A percentile compares a stretch with the other conserved stretches of the same genome.
Evolutionary conservation across 352 stramenopile species (phyloP).

Genomic region (Phytophthora sojae): DNA sequence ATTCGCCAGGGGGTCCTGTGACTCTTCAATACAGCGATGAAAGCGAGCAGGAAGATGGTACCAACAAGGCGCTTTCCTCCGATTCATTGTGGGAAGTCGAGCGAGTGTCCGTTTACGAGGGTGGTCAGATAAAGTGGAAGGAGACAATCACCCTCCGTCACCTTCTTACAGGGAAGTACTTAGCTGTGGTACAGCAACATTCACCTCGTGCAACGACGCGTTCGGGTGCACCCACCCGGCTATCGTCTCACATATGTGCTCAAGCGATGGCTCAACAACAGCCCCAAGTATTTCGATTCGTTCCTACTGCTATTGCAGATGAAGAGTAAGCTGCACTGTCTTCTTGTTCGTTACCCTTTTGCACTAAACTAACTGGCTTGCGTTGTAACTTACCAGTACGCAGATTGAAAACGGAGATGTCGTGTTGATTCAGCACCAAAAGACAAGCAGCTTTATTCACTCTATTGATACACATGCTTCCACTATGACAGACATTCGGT

Average conservation of each 20-base stretch:
- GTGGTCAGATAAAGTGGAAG: constrained; percentile 63
- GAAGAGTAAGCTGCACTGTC: constrained; percentile 50
- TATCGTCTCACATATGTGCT: constrained; percentile 37
- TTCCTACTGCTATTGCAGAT: constrained; percentile 62
- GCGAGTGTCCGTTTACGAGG: constrained; percentile 54
- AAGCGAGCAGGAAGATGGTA: constrained; percentile 43
- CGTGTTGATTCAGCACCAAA: constrained; percentile 65
- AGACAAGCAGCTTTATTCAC: constrained; percentile 64
- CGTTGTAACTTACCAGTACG: constrained; percentile 32
- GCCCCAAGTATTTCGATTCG: constrained; percentile 62
- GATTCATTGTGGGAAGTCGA: constrained; percentile 78
- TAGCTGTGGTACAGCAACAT: constrained; percentile 48
- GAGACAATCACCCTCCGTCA: constrained; percentile 62
- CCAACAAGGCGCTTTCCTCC: constrained; percentile 39
- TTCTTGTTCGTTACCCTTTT: not conserved
- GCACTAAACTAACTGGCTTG: not conserved
- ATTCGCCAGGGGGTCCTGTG: constrained; percentile 25
- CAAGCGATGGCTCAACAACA: constrained; percentile 46
- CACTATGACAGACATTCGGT: constrained; percentile 68
- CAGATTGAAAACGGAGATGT: constrained; percentile 61
- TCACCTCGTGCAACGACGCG: constrained; percentile 27
- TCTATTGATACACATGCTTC: constrained; percentile 72
- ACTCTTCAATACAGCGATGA: constrained; percentile 62
- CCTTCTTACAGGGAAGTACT: constrained; percentile 63
- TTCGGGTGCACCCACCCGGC: constrained; percentile 7